These are phyloP conservation scores for Colletotrichum sp. DNA, from an alignment of 2,329 filamentous ascomycete species.

Conservation along the genomic window DNA sequence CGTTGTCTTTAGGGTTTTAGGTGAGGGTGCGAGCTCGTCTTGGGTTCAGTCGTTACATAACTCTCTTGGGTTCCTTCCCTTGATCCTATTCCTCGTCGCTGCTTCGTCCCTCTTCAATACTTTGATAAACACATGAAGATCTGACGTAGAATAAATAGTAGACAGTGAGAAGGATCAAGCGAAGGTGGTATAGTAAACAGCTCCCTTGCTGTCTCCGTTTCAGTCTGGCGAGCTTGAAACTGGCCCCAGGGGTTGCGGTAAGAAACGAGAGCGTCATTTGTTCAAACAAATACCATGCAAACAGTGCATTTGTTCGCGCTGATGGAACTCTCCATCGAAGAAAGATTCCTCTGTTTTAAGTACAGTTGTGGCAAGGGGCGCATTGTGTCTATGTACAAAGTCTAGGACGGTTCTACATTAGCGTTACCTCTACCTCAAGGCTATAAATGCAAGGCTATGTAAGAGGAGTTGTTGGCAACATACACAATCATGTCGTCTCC, in stretches of 20 bases:
- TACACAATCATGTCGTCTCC: too few species aligned
- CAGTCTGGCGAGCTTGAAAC: background rate
- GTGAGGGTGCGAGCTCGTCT: too few species aligned
- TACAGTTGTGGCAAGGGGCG: background rate
- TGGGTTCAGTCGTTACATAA: too few species aligned
- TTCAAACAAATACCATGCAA: fast-evolving
- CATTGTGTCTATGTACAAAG: background rate
- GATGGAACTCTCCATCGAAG: background rate
- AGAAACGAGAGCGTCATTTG: background rate
- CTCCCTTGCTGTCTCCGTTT: background rate
- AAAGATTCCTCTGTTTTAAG: background rate
- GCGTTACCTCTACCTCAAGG: background rate
- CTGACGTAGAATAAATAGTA: background rate
- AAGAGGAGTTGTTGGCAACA: too few species aligned
- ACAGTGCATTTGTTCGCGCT: background rate
- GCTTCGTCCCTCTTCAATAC: too few species aligned
- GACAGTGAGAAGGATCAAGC: background rate
- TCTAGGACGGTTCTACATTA: fast-evolving
- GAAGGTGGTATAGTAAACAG: background rate
- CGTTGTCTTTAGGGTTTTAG: too few species aligned
- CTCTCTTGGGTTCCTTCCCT: background rate
- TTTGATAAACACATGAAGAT: background rate
- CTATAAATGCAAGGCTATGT: background rate
- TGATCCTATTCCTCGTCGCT: too few species aligned
- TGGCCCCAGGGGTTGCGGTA: background rate